These are phyloP conservation scores for Fomes fomentarius DNA, from an alignment of 1,284 basidiomycete genomes.

Conservation along the genomic window DNA sequence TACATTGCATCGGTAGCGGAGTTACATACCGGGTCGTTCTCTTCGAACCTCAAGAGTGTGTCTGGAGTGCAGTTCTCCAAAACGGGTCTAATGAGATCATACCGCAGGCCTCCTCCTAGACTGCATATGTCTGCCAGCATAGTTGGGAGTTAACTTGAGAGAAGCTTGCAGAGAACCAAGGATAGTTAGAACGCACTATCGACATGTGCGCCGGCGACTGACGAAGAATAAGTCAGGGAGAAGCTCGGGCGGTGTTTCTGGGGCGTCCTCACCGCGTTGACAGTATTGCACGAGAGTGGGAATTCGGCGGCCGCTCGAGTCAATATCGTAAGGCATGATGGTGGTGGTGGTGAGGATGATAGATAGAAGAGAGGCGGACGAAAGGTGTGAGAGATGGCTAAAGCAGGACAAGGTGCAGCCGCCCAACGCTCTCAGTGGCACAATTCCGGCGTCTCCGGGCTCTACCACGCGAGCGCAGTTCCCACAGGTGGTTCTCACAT, in stretches of 20 bases:
- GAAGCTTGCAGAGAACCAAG: background rate
- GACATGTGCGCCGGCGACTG: slow-evolving; percentile 57
- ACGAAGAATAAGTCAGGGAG: slow-evolving; percentile 22
- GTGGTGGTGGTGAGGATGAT: slow-evolving; percentile 2
- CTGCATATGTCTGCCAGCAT: slow-evolving; percentile 27
- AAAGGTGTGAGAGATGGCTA: slow-evolving; percentile 17
- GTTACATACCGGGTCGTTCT: slow-evolving; percentile 64
- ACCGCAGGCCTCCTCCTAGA: slow-evolving; percentile 52
- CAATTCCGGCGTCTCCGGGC: background rate
- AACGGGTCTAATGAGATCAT: slow-evolving; percentile 68
- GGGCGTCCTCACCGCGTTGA: slow-evolving; percentile 41
- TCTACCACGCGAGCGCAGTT: slow-evolving; percentile 19
- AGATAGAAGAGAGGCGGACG: slow-evolving; percentile 9
- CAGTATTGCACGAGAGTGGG: slow-evolving; percentile 44
- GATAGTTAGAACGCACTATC: slow-evolving; percentile 46
- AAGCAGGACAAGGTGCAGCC: slow-evolving; percentile 6
- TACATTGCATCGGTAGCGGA: background rate
- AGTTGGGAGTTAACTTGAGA: background rate
- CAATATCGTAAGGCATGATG: slow-evolving; percentile 22
- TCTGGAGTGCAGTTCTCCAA: slow-evolving; percentile 72
- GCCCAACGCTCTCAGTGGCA: no score
- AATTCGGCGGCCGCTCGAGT: slow-evolving; percentile 39
- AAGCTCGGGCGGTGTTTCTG: slow-evolving; percentile 14
- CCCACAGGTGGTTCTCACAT: slow-evolving; percentile 20
- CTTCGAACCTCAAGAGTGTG: slow-evolving; percentile 67